Base-by-base conservation (phyloP, 768 basidiomycete genomes). In the Lactarius pseudohatsudake region DNA sequence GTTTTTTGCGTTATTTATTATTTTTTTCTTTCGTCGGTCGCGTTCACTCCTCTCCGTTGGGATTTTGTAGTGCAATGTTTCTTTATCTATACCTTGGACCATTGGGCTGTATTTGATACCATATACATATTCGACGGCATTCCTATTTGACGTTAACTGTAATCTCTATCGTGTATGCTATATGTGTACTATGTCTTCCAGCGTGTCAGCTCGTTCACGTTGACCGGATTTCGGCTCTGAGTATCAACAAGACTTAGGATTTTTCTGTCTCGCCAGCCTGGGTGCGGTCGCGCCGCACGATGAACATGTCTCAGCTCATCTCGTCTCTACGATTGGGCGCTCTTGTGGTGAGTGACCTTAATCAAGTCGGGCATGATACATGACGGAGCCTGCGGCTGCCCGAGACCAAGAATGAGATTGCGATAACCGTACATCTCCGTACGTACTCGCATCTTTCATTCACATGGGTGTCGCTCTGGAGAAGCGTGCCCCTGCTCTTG, bases 81-180 rank as follows among this genome's bases (percentile, higher is more conserved):
- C 41, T 64, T 38, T 57, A 34, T 66, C 47, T 59, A 63, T 68
- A 69, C 69, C 34, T 67, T 58, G 66, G 66, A 68, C 66, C 59
- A 63, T 68, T 65, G 56, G 66, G 63, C 54, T 43, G 64, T 61
- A 66, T 57, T 61, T 54, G 67, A 67, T 68, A 65, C 67, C 64
- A 68, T 65, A 61, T 61, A 66, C 47, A 61, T 67, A 53, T 60
- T 57, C 47, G 40, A 55, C 54, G 59, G 38, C 67, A 66, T 43
- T 60, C 47, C 30, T 55, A 57, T 61, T 43, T 45, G 54, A 66
- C 55, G 59, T 66, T 57, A 22, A 26, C 56, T 68, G 67, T 66
- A 68, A 66, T 34, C 18, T 57, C 56, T 67, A 65, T 58, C 56
- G n/a, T 68, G 64, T 65, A 65, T 68, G 67, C 55, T 68, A 61